These are phyloP conservation scores for Cucurbita ficifolia DNA, from an alignment of 306 rosid species.

Conservation along the genomic window DNA sequence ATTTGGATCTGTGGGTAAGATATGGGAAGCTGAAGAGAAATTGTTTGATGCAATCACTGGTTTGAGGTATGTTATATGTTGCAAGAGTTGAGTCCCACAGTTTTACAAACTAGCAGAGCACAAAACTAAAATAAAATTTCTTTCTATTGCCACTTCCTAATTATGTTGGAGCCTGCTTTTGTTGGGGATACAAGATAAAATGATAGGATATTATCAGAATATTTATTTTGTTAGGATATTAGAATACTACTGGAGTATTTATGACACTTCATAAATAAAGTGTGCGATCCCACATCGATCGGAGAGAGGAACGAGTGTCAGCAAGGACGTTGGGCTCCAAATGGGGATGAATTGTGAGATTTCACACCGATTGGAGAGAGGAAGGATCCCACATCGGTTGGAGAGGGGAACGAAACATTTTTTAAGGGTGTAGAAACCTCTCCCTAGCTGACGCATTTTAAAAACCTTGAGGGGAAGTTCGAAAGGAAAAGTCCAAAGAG, in stretches of 20 bases:
- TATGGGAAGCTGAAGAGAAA: conserved; percentile 81
- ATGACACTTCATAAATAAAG: background rate
- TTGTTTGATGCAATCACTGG: conserved; percentile 86
- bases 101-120: background rate
- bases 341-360: too few species aligned
- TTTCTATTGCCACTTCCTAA: background rate
- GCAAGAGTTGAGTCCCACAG: background rate
- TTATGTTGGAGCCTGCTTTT: background rate
- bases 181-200: background rate
- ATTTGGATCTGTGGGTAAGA: conserved; percentile 84
- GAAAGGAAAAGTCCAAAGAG: too few species aligned
- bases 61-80: conserved; percentile 41
- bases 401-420: too few species aligned
- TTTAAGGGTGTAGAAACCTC: too few species aligned
- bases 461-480: too few species aligned
- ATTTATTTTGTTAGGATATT: background rate
- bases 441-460: too few species aligned
- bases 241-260: background rate
- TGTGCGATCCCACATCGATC: too few species aligned
- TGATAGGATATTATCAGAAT: background rate
- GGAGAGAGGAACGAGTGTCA: too few species aligned
- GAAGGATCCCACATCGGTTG: too few species aligned
- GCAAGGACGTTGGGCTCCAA: too few species aligned
- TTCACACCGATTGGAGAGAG: too few species aligned
- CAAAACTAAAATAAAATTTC: background rate